Base-by-base conservation (phyloP, 225 moss, liverwort and hornwort species). In the Marchantia polymorpha region DNA sequence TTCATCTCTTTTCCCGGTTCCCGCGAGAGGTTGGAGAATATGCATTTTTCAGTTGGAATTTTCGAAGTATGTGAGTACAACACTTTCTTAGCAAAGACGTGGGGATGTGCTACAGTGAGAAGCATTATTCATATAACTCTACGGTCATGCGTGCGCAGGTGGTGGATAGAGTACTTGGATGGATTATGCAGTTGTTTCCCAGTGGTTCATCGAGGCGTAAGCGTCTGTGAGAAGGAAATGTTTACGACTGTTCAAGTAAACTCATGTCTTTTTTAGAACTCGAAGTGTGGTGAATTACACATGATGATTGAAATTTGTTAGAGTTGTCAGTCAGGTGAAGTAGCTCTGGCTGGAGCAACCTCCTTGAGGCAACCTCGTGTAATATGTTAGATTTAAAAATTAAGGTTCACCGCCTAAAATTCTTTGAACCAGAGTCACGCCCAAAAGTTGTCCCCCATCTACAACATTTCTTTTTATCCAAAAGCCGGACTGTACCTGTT, bases 141-240 rank as follows among this genome's bases (percentile, higher is more conserved):
- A 19, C 26, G 27, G 54, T 22, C n/a, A 16, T 78, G 50, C 19
- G 8, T 7, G 72, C 61, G 31, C 82, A 87, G 87, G 87, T 94
- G 85, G 96, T 96, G 75, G 94, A 96, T 76, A 92, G 94, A 51
- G 92, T 96, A 23, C 85, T 96, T 47, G 94, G 90, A 68, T 96
- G 96, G 96, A 94, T 96, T 73, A 91, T 96, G 89, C 96, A 94
- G 84, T 86, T 96, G 67, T 94, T 96, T 79, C 96, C 94, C 60
- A 78, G 92, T 88, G 89, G 92, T 73, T 87, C 83, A 83, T 90
- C 91, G 47, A 91, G 96, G 89, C 96, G 96, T 72, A 90, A 87
- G 78, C 85, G 83, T 56, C 83, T 88, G 30, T 88, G 83, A 86
- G 17, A 76, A 77, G 61, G 59, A 76, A 76, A 52, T 52, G 27